A percentile compares a stretch with the other conserved stretches of the same genome.
These are phyloP conservation scores for Suillus tomentosus DNA, from an alignment of 768 basidiomycete genomes.

Conservation along the genomic window DNA sequence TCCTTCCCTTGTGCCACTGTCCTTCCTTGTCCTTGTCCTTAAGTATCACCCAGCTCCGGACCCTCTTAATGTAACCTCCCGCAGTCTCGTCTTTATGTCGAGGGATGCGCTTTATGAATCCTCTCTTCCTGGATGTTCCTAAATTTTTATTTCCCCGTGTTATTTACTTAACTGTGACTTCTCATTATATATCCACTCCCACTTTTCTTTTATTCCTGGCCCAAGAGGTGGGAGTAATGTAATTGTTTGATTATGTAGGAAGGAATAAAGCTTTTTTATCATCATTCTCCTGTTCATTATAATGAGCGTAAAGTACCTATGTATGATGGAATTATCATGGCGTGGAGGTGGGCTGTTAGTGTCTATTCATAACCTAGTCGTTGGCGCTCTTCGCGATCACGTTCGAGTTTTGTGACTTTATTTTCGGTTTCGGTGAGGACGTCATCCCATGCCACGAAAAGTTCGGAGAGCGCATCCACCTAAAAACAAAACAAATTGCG, in stretches of 20 bases:
- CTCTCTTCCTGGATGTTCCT: slow-evolving; percentile 12
- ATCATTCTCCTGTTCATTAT: background rate
- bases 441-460: slow-evolving; percentile 87
- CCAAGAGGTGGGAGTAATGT: slow-evolving; percentile 21
- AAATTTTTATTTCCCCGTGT: slow-evolving; percentile 15
- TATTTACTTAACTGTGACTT: slow-evolving; percentile 20
- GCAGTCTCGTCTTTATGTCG: slow-evolving; percentile 13
- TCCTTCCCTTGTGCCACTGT: slow-evolving; percentile 10
- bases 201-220: slow-evolving; percentile 13
- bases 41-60: slow-evolving; percentile 19
- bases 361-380: slow-evolving; percentile 59
- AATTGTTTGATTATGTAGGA: slow-evolving; percentile 21
- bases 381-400: slow-evolving; percentile 57
- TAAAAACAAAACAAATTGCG: slow-evolving; percentile 28
- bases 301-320: background rate
- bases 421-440: slow-evolving; percentile 68
- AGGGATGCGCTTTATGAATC: slow-evolving; percentile 11
- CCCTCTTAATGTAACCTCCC: slow-evolving; percentile 22
- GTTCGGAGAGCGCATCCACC: slow-evolving; percentile 81
- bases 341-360: background rate
- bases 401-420: slow-evolving; percentile 57
- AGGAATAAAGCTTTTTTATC: slow-evolving; percentile 9
- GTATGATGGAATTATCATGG: background rate
- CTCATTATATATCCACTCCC: slow-evolving; percentile 18
- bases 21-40: slow-evolving; percentile 12